phyloP scores from a whole-genome alignment of 2,329 filamentous ascomycete genomes.

The Cladophialophora chaetospira region DNA sequence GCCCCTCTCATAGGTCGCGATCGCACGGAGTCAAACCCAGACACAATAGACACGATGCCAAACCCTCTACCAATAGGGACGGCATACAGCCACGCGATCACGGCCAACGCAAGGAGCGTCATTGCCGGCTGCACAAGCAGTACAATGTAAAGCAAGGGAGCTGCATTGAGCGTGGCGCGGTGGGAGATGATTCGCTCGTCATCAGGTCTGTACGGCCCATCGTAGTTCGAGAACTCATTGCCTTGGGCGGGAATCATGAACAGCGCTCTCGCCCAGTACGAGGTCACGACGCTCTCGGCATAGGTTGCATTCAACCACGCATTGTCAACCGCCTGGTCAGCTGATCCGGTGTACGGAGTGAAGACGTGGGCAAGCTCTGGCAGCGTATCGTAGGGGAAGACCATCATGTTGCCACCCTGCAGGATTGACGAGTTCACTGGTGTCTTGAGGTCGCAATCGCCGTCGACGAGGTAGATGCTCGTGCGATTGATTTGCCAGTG shows the following conservation, averaged over 20 bases:
- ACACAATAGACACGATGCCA: not conserved
- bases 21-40: not conserved
- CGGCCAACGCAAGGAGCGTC: not conserved
- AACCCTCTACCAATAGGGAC: not conserved
- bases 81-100: not conserved
- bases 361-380: not conserved
- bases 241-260: not conserved
- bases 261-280: constrained; percentile 2
- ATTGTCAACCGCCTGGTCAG: not conserved
- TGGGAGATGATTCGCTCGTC: not conserved
- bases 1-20: not conserved
- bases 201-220: not conserved
- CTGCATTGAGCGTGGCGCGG: not conserved
- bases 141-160: not conserved
- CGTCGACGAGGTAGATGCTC: not conserved
- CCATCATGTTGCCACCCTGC: not conserved
- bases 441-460: not conserved
- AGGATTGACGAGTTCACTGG: not conserved
- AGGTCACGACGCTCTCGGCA: not conserved
- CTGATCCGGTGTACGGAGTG: not conserved
- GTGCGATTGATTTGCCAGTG: constrained; percentile 1
- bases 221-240: not conserved
- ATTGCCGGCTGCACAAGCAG: not conserved
- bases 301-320: not conserved
- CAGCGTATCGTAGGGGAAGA: not conserved